phyloP scores from a whole-genome alignment of 176 grass and related monocot species.

The Carex cristatella region DNA sequence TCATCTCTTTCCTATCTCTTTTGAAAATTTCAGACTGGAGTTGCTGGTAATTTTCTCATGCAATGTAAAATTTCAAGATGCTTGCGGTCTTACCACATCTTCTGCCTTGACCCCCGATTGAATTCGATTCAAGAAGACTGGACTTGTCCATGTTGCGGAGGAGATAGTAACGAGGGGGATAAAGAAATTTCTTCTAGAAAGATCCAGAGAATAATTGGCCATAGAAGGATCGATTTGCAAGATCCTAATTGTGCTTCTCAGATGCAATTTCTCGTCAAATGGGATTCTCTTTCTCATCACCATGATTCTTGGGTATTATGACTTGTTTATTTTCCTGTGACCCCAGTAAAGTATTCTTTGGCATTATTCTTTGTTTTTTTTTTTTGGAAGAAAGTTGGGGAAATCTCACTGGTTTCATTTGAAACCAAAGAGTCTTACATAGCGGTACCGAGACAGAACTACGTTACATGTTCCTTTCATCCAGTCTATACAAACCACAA shows the following conservation, averaged over 20 bases:
- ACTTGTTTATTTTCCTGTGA: background rate
- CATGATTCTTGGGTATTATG: slow-evolving; percentile 57
- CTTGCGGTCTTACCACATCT: slow-evolving; percentile 33
- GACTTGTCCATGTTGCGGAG: slow-evolving; percentile 35
- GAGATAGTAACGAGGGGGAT: background rate
- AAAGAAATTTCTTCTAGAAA: slow-evolving; percentile 26
- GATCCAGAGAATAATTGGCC: slow-evolving; percentile 46
- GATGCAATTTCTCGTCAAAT: slow-evolving; percentile 54
- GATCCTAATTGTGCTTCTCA: slow-evolving; percentile 27
- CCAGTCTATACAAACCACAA: background rate
- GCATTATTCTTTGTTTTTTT: background rate
- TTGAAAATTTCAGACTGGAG: slow-evolving; percentile 38
- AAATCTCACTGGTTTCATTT: background rate
- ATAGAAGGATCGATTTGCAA: slow-evolving; percentile 38
- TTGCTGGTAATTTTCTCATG: slow-evolving; percentile 32
- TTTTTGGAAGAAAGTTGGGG: background rate
- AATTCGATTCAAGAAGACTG: slow-evolving; percentile 24
- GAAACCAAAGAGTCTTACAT: background rate
- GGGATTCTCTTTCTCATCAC: slow-evolving; percentile 62
- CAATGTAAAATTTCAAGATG: slow-evolving; percentile 44
- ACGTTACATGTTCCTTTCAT: background rate
- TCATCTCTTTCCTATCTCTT: background rate
- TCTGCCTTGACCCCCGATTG: slow-evolving; percentile 41
- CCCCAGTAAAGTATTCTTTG: background rate
- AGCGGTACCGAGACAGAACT: background rate